Conservation (phyloP, 1,284 basidiomycete genomes). For the Stygiomarasmius scandens region DNA sequence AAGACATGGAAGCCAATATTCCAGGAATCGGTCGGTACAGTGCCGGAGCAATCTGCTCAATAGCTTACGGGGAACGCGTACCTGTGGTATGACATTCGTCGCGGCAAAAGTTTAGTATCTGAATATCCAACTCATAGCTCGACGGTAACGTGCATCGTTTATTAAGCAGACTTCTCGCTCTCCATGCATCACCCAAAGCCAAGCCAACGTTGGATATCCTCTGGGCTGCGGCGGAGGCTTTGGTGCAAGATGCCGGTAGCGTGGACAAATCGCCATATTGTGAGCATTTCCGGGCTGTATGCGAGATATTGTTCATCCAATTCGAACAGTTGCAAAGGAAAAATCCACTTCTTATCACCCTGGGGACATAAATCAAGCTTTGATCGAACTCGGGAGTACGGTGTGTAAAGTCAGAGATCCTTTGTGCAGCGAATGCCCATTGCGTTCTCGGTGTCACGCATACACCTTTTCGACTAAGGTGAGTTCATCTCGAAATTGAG, state of each 20-base stretch:
- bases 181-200: slow-evolving; percentile 80
- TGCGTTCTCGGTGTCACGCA: slow-evolving; percentile 70
- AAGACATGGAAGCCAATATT: slow-evolving; percentile 81
- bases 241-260: slow-evolving; percentile 50
- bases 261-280: neutral
- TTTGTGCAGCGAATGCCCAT: slow-evolving; percentile 71
- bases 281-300: neutral
- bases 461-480: slow-evolving; percentile 33
- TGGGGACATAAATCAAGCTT: slow-evolving; percentile 87
- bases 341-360: slow-evolving; percentile 42
- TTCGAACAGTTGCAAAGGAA: neutral
- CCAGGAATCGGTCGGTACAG: slow-evolving; percentile 94
- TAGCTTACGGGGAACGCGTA: slow-evolving; percentile 83
- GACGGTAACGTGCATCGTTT: slow-evolving; percentile 92
- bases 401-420: slow-evolving; percentile 87
- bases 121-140: slow-evolving; percentile 48
- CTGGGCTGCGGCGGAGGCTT: slow-evolving; percentile 76
- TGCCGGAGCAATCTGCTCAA: slow-evolving; percentile 87
- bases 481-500: neutral
- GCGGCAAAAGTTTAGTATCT: neutral
- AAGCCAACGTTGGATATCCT: slow-evolving; percentile 79
- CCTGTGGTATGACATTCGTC: slow-evolving; percentile 68
- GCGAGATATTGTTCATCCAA: neutral
- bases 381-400: slow-evolving; percentile 88
- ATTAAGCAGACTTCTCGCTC: slow-evolving; percentile 77